A percentile compares a stretch with the other conserved stretches of the same genome.
These are phyloP conservation scores for Oxytropis ochrocephala DNA, from an alignment of 306 rosid species.

Conservation along the genomic window DNA sequence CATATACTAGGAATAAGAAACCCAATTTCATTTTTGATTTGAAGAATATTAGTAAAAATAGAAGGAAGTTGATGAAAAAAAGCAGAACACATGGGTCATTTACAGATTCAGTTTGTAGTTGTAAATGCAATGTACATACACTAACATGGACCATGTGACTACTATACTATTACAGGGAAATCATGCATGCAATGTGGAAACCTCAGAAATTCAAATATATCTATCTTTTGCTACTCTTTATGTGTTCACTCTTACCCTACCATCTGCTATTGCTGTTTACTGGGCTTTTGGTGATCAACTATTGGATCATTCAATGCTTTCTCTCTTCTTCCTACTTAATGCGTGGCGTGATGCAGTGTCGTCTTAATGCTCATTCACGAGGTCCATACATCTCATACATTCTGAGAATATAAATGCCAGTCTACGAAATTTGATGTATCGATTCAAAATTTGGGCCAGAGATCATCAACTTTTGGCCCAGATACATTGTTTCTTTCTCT, in stretches of 20 bases:
- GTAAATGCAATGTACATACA: neutral
- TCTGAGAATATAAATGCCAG: no score
- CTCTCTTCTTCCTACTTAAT: constrained; percentile 63
- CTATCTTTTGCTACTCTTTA: constrained; percentile 74
- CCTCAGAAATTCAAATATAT: constrained; percentile 85
- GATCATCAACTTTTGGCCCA: no score
- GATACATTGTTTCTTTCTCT: no score
- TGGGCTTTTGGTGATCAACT: constrained; percentile 98
- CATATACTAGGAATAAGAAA: constrained; percentile 5
- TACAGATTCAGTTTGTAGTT: neutral
- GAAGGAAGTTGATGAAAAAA: constrained; percentile 1
- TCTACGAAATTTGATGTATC: no score
- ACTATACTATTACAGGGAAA: constrained; percentile 52
- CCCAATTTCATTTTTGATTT: neutral
- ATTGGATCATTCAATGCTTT: constrained; percentile 69
- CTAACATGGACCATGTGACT: constrained; percentile 22
- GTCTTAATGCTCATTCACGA: constrained; percentile 91
- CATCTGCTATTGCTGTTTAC: constrained; percentile 78
- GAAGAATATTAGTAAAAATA: neutral
- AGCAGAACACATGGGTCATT: neutral
- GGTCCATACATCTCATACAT: constrained; percentile 45
- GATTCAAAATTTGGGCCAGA: no score
- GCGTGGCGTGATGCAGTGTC: constrained; percentile 84
- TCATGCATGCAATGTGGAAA: constrained; percentile 99
- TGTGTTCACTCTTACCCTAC: constrained; percentile 88